Evolutionary conservation across 352 stramenopile species (phyloP).

Genomic region (Pythium sukuiense): DNA sequence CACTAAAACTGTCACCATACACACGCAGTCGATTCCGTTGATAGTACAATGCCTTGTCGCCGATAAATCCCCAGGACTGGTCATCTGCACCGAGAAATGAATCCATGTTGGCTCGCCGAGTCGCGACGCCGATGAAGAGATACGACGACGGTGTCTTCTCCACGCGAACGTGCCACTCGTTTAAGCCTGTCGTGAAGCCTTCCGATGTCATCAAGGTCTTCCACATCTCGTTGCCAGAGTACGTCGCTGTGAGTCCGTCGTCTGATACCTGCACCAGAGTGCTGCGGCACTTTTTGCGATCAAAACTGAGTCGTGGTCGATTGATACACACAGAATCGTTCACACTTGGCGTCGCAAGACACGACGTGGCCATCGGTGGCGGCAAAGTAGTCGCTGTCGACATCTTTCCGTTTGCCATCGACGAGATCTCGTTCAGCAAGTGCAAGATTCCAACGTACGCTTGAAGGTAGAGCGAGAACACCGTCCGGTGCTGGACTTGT

Average conservation of each 20-base stretch:
- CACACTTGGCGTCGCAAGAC: not conserved
- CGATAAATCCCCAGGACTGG: slow-evolving; percentile 98
- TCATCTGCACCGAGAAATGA: slow-evolving; percentile 98
- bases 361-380: slow-evolving; percentile 20
- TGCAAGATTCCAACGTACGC: slow-evolving; percentile 58
- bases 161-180: slow-evolving; percentile 87
- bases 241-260: slow-evolving; percentile 61
- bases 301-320: slow-evolving; percentile 34
- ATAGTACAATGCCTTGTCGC: slow-evolving; percentile 98
- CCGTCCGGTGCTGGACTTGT: slow-evolving; percentile 49
- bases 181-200: slow-evolving; percentile 71
- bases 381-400: not conserved
- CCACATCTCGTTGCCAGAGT: slow-evolving; percentile 88
- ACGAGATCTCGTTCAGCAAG: not conserved
- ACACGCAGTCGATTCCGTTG: slow-evolving; percentile 92
- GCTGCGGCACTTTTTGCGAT: slow-evolving; percentile 69
- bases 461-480: slow-evolving; percentile 77
- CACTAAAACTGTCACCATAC: slow-evolving; percentile 85
- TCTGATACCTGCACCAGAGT: slow-evolving; percentile 63
- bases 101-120: slow-evolving; percentile 86
- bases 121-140: slow-evolving; percentile 97
- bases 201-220: slow-evolving; percentile 77
- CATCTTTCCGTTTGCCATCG: not conserved
- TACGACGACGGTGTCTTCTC: slow-evolving; percentile 96
- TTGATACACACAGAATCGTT: not conserved